phyloP scores from a whole-genome alignment of 768 basidiomycete species.

The Fibroporia radiculosa region DNA sequence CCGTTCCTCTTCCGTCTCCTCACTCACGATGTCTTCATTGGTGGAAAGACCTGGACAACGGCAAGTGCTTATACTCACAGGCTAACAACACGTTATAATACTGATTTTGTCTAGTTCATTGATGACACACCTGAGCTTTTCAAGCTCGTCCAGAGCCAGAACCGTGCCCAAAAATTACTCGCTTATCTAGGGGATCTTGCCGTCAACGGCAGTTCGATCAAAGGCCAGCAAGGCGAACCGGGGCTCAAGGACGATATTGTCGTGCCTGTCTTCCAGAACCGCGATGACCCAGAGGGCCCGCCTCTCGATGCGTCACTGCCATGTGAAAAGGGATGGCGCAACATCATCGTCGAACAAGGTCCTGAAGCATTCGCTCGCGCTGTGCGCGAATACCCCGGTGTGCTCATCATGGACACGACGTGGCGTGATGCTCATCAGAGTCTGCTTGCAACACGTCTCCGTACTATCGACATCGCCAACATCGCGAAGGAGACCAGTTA shows the following conservation, averaged over 20 bases:
- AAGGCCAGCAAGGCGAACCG: conserved; percentile 93
- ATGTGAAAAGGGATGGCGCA: conserved; percentile 91
- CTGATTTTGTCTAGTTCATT: conserved; percentile 77
- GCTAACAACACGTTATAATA: conserved; percentile 1
- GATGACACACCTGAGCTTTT: conserved; percentile 99
- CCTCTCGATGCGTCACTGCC: conserved; percentile 76
- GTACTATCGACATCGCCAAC: conserved; percentile 96
- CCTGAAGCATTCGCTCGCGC: conserved; percentile 99
- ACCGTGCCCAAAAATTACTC: conserved; percentile 95
- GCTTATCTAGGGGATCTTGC: conserved; percentile 96
- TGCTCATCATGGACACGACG: conserved; percentile 96
- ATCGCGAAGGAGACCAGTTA: conserved; percentile 97
- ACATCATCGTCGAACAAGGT: conserved; percentile 96
- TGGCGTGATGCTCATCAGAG: conserved; percentile 99
- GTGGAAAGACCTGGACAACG: conserved; percentile 98
- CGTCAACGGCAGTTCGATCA: conserved; percentile 97
- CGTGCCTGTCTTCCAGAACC: conserved; percentile 73
- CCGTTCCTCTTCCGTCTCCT: conserved; percentile 98
- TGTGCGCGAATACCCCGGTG: conserved; percentile 91
- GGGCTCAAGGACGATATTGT: conserved; percentile 86
- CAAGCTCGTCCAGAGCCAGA: conserved; percentile 95
- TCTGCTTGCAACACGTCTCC: conserved; percentile 88
- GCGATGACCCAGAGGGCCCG: conserved; percentile 64
- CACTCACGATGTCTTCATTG: conserved; percentile 94
- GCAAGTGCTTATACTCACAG: conserved; percentile 27